Evolutionary conservation across 441 rosid species (phyloP), one percentile per base, ranked within the genome.

Genomic region (Francoa sonchifolia): DNA sequence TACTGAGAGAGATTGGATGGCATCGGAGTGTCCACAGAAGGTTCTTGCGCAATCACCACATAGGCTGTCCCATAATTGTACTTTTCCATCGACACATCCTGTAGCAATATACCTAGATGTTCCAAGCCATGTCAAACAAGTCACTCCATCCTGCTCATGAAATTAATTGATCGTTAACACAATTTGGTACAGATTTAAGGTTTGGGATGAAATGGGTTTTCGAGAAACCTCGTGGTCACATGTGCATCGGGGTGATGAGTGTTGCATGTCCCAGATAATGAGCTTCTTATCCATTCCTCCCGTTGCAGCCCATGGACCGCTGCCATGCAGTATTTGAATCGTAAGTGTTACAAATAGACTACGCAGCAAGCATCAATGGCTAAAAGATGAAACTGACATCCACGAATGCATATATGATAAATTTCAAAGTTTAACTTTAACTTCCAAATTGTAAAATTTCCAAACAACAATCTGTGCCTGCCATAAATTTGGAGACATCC

Each of bases 251-350:
- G 84, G 66, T 9, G 59, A 57, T 12, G 94, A 85, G 59, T 65
- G 63, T 39, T 82, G 83, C 27, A 79, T 58, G 66, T 85, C 96
- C 93, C 96, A 85, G 20, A 85, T 74, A 10, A 81, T 62, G 36
- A 89, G 94, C 54, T 77, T 79, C 41, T 68, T 54, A 64, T 89
- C 94, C 84, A 79, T 62, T 61, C 93, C 72, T 64, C 94, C 92
- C 0, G 94, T 77, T 46, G 94, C 96, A 39, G 79, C 92, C 88
- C 77, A 64, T 3, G 76, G 79, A 12, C 63, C 53, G 46, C 93
- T 78, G 63, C 29, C 14, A n/a, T 9, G 26, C 14, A 50, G 2
- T 4, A 44, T 15, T 41, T 33, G 20, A 33, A 43, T 30, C n/a
- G n/a, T n/a, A n/a, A n/a, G n/a, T n/a, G n/a, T n/a, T n/a, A n/a